Conservation (phyloP, 495 filamentous ascomycete genomes). For the Parachaetomium inaequale region DNA sequence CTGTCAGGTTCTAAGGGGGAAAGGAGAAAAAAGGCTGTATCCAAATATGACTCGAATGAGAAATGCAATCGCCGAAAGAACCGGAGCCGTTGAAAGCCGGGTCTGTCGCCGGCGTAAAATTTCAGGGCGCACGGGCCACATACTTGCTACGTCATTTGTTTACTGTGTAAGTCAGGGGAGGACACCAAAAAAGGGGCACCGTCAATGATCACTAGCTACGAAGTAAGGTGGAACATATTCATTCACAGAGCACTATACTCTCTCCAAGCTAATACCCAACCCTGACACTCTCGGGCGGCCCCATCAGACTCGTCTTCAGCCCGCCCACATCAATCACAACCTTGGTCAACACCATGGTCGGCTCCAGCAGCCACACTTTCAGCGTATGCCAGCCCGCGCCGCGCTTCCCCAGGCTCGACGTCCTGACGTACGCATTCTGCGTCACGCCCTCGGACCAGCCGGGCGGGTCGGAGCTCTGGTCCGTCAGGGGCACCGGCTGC, state of each 20-base stretch:
- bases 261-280: no score
- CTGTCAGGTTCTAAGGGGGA: not conserved
- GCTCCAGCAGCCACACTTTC: constrained; percentile 51
- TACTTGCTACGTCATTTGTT: constrained; percentile 24
- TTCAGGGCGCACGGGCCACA: constrained; percentile 14
- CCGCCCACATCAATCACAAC: constrained; percentile 59
- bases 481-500: constrained; percentile 45
- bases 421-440: constrained; percentile 50
- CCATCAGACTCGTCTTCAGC: constrained; percentile 54
- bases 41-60: no score
- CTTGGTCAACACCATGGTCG: constrained; percentile 59
- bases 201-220: no score
- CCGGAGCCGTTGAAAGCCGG: not conserved
- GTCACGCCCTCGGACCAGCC: constrained; percentile 51
- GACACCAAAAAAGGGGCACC: no score
- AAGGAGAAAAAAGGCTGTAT: no score
- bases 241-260: no score
- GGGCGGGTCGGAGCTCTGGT: constrained; percentile 42
- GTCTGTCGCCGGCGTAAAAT: not conserved
- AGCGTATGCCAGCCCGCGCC: constrained; percentile 47
- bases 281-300: constrained; percentile 53
- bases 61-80: not conserved
- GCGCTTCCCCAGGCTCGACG: constrained; percentile 41
- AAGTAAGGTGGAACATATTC: no score
- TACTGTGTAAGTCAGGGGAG: not conserved